Evolutionary conservation across 2,329 filamentous ascomycete genomes (phyloP).

Genomic region (Verticillium zaregamsianum): DNA sequence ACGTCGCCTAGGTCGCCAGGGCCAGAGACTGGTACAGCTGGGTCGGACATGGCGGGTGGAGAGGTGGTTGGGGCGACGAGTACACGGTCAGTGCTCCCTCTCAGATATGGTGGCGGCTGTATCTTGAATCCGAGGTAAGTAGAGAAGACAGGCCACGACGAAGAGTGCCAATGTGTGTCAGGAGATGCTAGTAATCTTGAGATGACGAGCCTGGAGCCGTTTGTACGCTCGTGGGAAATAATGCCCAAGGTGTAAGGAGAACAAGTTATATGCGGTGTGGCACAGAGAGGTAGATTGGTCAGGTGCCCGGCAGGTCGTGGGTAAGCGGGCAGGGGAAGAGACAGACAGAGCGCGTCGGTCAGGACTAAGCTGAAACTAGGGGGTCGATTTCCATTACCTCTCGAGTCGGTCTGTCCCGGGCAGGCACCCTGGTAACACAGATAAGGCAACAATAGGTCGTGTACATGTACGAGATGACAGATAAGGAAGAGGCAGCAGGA

Average conservation of each 20-base stretch:
- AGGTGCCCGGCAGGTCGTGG: neutral
- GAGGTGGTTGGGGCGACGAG: neutral
- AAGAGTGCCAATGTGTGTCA: too few species aligned
- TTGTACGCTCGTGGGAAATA: too few species aligned
- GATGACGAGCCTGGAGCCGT: too few species aligned
- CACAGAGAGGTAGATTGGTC: neutral
- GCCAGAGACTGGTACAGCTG: neutral
- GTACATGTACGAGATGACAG: neutral
- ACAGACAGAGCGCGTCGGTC: neutral
- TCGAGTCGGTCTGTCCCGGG: too few species aligned
- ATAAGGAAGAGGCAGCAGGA: neutral
- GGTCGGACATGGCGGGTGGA: neutral
- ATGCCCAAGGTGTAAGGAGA: neutral
- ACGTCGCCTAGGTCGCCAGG: conserved; percentile 28
- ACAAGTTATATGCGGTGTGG: neutral
- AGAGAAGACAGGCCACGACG: too few species aligned
- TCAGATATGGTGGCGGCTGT: neutral
- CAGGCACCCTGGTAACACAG: neutral
- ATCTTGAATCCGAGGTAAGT: too few species aligned
- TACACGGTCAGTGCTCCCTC: neutral
- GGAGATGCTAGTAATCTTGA: too few species aligned
- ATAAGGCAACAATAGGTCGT: neutral
- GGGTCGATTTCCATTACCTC: too few species aligned
- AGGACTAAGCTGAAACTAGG: neutral
- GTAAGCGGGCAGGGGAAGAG: neutral